phyloP scores from a whole-genome alignment of 345 rosid genomes.

The Ceriops zippeliana region DNA sequence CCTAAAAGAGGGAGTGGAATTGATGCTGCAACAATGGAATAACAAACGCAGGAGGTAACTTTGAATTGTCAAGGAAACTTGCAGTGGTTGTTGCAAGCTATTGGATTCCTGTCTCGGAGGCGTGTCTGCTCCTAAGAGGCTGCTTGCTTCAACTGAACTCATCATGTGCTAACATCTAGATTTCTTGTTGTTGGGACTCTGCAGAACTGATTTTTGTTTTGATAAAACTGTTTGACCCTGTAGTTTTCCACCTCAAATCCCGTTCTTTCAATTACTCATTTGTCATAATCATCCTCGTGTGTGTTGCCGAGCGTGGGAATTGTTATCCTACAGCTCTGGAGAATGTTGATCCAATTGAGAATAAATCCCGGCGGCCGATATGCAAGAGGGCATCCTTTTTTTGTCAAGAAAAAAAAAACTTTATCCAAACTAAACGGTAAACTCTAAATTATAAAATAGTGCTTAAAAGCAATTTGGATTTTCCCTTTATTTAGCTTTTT shows the following conservation, averaged over 20 bases:
- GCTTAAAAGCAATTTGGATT: too few species aligned
- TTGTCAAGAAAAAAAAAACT: too few species aligned
- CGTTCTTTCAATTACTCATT: too few species aligned
- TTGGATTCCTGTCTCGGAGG: background rate
- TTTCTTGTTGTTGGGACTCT: background rate
- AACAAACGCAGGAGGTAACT: constrained; percentile 35
- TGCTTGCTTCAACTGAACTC: background rate
- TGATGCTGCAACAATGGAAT: constrained; percentile 53
- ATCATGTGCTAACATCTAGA: background rate
- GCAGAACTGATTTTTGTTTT: background rate
- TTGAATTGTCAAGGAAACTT: background rate
- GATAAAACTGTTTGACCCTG: background rate
- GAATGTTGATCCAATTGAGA: too few species aligned
- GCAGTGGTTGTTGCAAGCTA: constrained; percentile 1
- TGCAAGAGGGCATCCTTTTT: too few species aligned
- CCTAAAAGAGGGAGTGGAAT: constrained; percentile 57
- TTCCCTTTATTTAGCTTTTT: too few species aligned
- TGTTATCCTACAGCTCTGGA: too few species aligned
- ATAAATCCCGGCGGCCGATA: too few species aligned
- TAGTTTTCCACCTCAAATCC: constrained; percentile 1
- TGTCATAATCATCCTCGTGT: too few species aligned
- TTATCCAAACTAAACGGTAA: too few species aligned
- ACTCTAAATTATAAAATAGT: too few species aligned
- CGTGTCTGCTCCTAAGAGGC: constrained; percentile 4
- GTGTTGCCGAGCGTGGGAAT: too few species aligned